Conservation (phyloP, 768 basidiomycete genomes). For the Antrodiella citrinella region DNA sequence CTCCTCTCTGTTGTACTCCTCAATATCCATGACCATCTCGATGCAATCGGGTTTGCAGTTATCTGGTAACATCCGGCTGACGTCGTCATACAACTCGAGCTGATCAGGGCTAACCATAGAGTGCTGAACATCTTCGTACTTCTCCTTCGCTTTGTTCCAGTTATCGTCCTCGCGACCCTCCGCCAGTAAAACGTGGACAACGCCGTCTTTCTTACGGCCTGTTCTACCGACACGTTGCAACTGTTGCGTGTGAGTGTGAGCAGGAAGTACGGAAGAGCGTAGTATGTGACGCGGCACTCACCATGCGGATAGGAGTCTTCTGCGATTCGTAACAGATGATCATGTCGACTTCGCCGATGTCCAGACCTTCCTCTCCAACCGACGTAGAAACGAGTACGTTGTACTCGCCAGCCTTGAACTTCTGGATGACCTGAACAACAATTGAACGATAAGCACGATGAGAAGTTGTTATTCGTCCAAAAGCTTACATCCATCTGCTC, state of each 20-base stretch:
- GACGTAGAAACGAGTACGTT: conserved; percentile 95
- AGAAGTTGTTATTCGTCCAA: too few relatives aligned
- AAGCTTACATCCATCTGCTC: conserved; percentile 74
- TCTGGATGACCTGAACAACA: conserved; percentile 60
- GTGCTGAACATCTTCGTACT: conserved; percentile 84
- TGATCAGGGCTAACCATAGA: conserved; percentile 79
- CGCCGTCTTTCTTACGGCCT: conserved; percentile 83
- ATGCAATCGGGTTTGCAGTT: conserved; percentile 68
- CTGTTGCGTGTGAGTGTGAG: conserved; percentile 30
- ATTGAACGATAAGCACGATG: too few relatives aligned
- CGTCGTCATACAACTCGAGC: conserved; percentile 90
- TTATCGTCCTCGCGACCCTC: conserved; percentile 88
- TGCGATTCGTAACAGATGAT: conserved; percentile 96
- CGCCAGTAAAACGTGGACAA: conserved; percentile 86
- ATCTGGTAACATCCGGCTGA: conserved; percentile 75
- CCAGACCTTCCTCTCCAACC: conserved; percentile 96
- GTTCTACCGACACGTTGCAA: conserved; percentile 95
- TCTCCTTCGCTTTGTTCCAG: conserved; percentile 79
- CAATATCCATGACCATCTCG: conserved; percentile 79
- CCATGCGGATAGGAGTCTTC: conserved; percentile 95
- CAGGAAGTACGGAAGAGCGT: not conserved
- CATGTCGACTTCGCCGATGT: conserved; percentile 95
- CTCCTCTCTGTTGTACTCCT: conserved; percentile 48
- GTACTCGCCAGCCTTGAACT: conserved; percentile 80
- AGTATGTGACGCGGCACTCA: conserved; percentile 28